A percentile compares a stretch with the other conserved stretches of the same genome.
Evolutionary conservation across 2,329 filamentous ascomycete genomes (phyloP).

Genomic region (Sporothrix dimorphospora): DNA sequence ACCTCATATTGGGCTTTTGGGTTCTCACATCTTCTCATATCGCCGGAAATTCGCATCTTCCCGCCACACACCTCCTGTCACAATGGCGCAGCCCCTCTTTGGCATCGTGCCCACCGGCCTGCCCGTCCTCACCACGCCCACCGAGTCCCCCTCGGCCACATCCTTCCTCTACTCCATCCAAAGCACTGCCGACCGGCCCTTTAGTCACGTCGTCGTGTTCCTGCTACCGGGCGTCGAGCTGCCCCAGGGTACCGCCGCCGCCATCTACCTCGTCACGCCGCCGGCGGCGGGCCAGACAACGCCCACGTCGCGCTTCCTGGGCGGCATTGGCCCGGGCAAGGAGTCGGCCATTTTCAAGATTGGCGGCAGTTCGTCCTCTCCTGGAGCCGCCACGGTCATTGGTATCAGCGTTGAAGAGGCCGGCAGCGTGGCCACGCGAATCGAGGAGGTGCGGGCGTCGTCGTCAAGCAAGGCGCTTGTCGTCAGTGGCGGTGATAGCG

Average conservation of each 20-base stretch:
- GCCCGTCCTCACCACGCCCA: slow-evolving; percentile 58
- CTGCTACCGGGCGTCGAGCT: slow-evolving; percentile 77
- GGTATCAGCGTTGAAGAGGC: slow-evolving; percentile 83
- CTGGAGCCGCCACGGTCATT: slow-evolving; percentile 54
- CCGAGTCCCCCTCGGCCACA: slow-evolving; percentile 55
- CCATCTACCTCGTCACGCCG: slow-evolving; percentile 78
- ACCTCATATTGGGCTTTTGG: not conserved
- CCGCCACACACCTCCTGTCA: not conserved
- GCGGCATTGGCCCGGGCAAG: slow-evolving; percentile 86
- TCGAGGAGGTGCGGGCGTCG: slow-evolving; percentile 61
- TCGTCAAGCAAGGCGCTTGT: slow-evolving; percentile 39
- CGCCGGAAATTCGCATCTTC: not conserved
- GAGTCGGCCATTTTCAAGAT: slow-evolving; percentile 91
- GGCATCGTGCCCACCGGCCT: slow-evolving; percentile 65
- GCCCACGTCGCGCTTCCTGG: slow-evolving; percentile 66
- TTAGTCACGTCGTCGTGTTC: slow-evolving; percentile 87
- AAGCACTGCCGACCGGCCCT: slow-evolving; percentile 50
- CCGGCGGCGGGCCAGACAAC: slow-evolving; percentile 44
- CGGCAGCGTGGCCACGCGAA: slow-evolving; percentile 68
- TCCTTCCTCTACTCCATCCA: slow-evolving; percentile 60
- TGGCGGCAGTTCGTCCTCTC: slow-evolving; percentile 39
- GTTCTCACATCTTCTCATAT: not conserved
- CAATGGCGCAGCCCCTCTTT: slow-evolving; percentile 55
- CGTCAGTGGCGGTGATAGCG: slow-evolving; percentile 31
- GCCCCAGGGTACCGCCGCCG: slow-evolving; percentile 76